Conservation (phyloP, 495 filamentous ascomycete species). For the Thermochaetoides thermophila region DNA sequence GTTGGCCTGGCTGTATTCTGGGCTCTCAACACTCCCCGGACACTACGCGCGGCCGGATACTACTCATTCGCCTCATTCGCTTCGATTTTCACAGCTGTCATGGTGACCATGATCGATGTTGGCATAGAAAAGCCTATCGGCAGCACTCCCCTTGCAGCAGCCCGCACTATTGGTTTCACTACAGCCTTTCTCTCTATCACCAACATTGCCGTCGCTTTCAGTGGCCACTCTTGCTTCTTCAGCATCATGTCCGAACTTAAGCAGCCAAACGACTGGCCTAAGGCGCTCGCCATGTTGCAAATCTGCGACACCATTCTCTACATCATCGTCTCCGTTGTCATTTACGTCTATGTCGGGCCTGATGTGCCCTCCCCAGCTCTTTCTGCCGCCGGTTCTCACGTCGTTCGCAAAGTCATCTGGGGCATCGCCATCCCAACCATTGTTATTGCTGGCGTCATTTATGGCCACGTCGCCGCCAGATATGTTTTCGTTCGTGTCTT, state of each 20-base stretch:
- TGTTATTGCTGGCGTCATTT: conserved; percentile 46
- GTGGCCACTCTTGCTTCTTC: conserved; percentile 14
- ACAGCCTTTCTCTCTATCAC: conserved; percentile 9
- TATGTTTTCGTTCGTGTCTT: conserved; percentile 44
- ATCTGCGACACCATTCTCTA: conserved; percentile 8
- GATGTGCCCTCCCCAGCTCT: conserved; percentile 28
- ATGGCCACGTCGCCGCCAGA: conserved; percentile 34
- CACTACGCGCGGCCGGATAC: conserved; percentile 7
- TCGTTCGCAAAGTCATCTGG: conserved; percentile 43
- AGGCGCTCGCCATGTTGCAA: conserved; percentile 9
- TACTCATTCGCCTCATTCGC: conserved; percentile 12
- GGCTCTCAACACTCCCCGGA: conserved; percentile 7
- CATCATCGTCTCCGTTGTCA: conserved; percentile 16
- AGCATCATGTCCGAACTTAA: conserved; percentile 11
- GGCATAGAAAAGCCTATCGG: conserved; percentile 11
- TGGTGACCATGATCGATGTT: conserved; percentile 13
- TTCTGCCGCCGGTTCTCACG: conserved; percentile 8
- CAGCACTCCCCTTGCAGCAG: conserved; percentile 3
- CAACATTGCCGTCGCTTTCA: conserved; percentile 12
- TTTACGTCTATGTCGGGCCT: conserved; percentile 48
- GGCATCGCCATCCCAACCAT: conserved; percentile 55
- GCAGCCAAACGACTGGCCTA: conserved; percentile 12
- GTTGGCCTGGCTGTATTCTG: conserved; percentile 9
- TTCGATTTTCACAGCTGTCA: conserved; percentile 11
- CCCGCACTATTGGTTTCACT: conserved; percentile 5